phyloP scores from a whole-genome alignment of 1,284 basidiomycete genomes.

The Ganoderma boninense region DNA sequence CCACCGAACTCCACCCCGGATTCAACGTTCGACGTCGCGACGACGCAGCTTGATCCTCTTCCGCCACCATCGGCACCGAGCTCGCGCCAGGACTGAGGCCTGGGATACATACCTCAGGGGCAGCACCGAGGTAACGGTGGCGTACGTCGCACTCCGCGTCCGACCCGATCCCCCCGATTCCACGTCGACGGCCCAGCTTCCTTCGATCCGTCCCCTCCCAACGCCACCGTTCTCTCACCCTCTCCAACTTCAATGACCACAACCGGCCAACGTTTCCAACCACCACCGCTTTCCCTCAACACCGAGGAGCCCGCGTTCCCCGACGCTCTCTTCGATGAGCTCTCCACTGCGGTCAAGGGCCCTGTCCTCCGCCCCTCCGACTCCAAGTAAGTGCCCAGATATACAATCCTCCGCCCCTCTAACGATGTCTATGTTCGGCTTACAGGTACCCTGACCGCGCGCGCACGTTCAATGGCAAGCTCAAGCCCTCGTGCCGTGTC shows the following conservation, averaged over 20 bases:
- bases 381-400: conserved; percentile 27
- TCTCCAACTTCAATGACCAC: not conserved
- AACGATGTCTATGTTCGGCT: not conserved
- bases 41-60: not conserved
- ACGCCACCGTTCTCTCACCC: conserved; percentile 8
- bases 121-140: not conserved
- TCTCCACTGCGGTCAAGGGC: conserved; percentile 34
- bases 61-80: not conserved
- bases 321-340: conserved; percentile 31
- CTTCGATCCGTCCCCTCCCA: conserved; percentile 5
- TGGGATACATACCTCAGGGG: not conserved
- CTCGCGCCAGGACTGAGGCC: not conserved
- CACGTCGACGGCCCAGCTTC: not conserved
- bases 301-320: conserved; percentile 13
- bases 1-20: not conserved
- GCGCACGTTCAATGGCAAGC: conserved; percentile 82
- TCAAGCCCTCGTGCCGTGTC: conserved; percentile 63
- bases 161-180: not conserved
- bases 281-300: conserved; percentile 13
- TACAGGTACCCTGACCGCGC: conserved; percentile 69
- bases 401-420: too few species aligned
- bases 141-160: not conserved
- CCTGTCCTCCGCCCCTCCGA: conserved; percentile 34
- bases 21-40: not conserved
- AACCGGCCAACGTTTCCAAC: not conserved